These are phyloP conservation scores for Malbranchea zuffiana DNA, from an alignment of 2,329 filamentous ascomycete genomes.

Conservation along the genomic window DNA sequence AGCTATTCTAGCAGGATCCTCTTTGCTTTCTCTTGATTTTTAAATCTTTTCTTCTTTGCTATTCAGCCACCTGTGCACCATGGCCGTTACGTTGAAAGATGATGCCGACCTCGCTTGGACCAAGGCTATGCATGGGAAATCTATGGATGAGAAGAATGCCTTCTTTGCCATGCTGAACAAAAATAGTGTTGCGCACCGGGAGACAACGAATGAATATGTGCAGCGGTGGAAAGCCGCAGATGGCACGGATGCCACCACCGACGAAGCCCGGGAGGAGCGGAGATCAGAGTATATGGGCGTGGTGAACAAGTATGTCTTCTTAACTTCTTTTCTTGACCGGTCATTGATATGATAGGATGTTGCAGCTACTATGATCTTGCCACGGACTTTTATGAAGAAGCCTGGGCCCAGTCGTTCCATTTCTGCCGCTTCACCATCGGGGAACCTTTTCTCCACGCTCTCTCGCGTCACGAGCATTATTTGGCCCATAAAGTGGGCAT, in stretches of 20 bases:
- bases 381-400: conserved; percentile 16
- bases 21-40: no score
- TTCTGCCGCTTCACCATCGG: conserved; percentile 18
- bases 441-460: conserved; percentile 15
- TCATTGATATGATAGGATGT: neutral
- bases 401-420: conserved; percentile 18
- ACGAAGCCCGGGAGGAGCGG: conserved; percentile 7
- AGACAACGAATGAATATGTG: conserved; percentile 7
- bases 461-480: conserved; percentile 21
- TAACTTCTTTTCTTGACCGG: neutral
- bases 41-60: no score
- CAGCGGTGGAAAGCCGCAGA: conserved; percentile 5
- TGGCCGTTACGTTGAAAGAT: conserved; percentile 6
- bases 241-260: conserved; percentile 6
- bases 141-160: conserved; percentile 6
- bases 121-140: conserved; percentile 10
- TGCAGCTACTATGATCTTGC: conserved; percentile 19
- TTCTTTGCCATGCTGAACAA: conserved; percentile 11
- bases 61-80: no score
- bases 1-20: no score
- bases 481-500: conserved; percentile 20
- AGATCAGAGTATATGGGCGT: conserved; percentile 6
- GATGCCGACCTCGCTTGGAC: conserved; percentile 6
- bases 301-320: conserved; percentile 6
- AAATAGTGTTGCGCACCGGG: conserved; percentile 7